Conservation (phyloP, 2,329 filamentous ascomycete species). For the Pyricularia pennisetigena region DNA sequence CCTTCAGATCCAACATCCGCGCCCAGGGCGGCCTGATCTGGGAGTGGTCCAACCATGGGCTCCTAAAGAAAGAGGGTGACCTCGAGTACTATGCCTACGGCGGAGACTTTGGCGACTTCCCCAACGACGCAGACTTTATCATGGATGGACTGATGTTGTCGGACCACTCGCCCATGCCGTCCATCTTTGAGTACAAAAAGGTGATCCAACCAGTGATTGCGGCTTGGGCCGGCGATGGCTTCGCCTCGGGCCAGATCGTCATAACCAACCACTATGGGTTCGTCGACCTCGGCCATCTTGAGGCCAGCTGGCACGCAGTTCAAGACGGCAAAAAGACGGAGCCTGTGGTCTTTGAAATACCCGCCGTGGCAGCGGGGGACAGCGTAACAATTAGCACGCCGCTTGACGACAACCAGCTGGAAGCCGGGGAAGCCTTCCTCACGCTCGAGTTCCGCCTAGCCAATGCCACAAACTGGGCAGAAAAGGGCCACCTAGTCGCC, state of each 20-base stretch:
- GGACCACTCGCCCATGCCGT: slow-evolving; percentile 29
- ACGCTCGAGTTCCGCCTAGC: neutral
- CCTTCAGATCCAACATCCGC: slow-evolving; percentile 36
- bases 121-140: slow-evolving; percentile 50
- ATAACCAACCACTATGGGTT: slow-evolving; percentile 30
- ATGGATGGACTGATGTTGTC: slow-evolving; percentile 43
- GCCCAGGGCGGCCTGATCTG: slow-evolving; percentile 49
- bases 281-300: slow-evolving; percentile 19
- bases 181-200: slow-evolving; percentile 34
- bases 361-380: neutral
- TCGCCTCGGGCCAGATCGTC: slow-evolving; percentile 12
- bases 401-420: neutral
- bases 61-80: neutral
- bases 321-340: neutral
- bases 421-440: neutral
- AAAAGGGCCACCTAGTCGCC: neutral
- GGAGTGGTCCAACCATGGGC: slow-evolving; percentile 52
- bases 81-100: slow-evolving; percentile 46
- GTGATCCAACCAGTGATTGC: slow-evolving; percentile 36
- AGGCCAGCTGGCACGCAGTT: slow-evolving; percentile 12
- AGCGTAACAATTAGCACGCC: neutral
- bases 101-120: slow-evolving; percentile 51
- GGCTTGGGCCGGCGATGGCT: slow-evolving; percentile 17
- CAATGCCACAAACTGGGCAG: neutral
- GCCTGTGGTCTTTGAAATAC: neutral